Conservation (phyloP, 2,329 filamentous ascomycete genomes). For the Venturia pyrina region DNA sequence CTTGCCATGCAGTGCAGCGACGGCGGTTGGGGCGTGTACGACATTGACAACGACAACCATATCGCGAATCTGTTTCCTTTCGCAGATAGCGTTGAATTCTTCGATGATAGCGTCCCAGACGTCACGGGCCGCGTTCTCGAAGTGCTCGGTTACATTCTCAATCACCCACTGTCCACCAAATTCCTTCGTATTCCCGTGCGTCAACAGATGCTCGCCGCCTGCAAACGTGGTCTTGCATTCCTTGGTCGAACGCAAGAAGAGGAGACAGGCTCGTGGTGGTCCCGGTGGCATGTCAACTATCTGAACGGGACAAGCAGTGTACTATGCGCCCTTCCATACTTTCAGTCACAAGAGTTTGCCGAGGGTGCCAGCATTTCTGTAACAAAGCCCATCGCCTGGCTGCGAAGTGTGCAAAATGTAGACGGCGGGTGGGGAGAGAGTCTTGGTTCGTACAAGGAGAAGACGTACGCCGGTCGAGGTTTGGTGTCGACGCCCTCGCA, state of each 20-base stretch:
- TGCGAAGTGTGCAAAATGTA: background rate
- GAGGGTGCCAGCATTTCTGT: background rate
- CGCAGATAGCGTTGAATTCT: background rate
- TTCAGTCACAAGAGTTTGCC: background rate
- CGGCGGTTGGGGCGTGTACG: slow-evolving; percentile 2
- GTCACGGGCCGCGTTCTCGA: slow-evolving; percentile 7
- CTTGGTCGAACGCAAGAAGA: background rate
- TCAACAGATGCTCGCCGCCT: background rate
- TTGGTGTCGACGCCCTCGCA: slow-evolving; percentile 1
- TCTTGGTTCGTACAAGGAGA: slow-evolving; percentile 1
- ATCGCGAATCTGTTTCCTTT: slow-evolving; percentile 1
- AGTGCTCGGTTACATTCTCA: background rate
- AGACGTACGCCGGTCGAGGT: background rate
- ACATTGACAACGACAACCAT: slow-evolving; percentile 3
- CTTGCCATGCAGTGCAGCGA: background rate
- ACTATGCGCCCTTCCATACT: background rate
- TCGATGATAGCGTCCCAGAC: background rate
- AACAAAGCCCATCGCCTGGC: background rate
- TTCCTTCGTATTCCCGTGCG: background rate
- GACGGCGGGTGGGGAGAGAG: slow-evolving; percentile 5
- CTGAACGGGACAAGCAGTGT: background rate
- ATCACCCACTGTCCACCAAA: background rate
- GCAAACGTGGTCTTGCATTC: background rate
- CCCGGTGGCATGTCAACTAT: slow-evolving; percentile 3
- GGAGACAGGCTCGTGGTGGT: background rate